Evolutionary conservation across 805 yeast species (phyloP).

Genomic region (Schwanniomyces pseudopolymorphus): DNA sequence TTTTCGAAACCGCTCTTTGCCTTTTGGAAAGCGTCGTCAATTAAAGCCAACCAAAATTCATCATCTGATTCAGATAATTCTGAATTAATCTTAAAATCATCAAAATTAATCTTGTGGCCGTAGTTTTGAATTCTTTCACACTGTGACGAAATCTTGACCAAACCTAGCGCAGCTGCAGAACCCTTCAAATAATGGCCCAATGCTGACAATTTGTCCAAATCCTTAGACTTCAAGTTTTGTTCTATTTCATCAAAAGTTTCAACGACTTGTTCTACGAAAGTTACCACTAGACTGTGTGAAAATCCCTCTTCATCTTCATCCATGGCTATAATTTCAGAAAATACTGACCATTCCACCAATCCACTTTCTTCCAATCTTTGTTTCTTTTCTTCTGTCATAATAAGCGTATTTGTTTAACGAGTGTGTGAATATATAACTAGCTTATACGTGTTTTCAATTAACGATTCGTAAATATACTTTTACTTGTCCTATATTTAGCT

Average conservation of each 20-base stretch:
- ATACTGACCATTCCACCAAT: constrained; percentile 83
- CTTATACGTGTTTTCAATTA: background rate
- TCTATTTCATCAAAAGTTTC: constrained; percentile 77
- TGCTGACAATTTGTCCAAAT: constrained; percentile 61
- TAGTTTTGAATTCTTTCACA: constrained; percentile 94
- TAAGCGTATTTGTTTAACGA: background rate
- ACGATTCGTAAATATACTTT: background rate
- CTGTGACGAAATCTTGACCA: constrained; percentile 74
- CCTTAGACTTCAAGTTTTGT: constrained; percentile 44
- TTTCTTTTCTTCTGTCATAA: constrained; percentile 17
- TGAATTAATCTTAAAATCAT: constrained; percentile 24
- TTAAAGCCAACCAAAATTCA: constrained; percentile 42
- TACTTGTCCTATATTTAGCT: background rate
- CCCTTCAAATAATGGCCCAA: constrained; percentile 95
- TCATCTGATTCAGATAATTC: constrained; percentile 21
- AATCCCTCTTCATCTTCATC: constrained; percentile 96
- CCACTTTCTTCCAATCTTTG: constrained; percentile 49
- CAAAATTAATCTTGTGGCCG: constrained; percentile 56
- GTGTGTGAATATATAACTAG: background rate
- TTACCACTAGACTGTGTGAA: constrained; percentile 70
- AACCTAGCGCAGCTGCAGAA: constrained; percentile 90
- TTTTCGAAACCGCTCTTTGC: constrained; percentile 52
- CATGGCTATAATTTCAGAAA: constrained; percentile 87
- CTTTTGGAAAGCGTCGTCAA: constrained; percentile 51
- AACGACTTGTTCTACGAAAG: constrained; percentile 86